Evolutionary conservation across 2,329 filamentous ascomycete genomes (phyloP).

Genomic region (Sordariomycetes sp.): DNA sequence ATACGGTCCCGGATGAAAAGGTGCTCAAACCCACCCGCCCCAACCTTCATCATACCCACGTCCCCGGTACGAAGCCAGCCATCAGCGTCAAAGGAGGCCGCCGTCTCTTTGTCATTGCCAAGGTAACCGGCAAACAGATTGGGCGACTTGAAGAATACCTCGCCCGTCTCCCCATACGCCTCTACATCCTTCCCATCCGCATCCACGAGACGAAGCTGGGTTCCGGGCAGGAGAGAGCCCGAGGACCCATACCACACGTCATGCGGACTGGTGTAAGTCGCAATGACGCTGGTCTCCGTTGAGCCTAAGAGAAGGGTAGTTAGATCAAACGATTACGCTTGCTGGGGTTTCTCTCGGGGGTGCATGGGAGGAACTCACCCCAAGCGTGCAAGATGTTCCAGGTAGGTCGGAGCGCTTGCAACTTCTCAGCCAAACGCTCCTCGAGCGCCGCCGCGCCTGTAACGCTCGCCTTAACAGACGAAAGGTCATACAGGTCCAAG

Average conservation of each 20-base stretch:
- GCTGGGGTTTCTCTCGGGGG: neutral
- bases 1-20: conserved; percentile 63
- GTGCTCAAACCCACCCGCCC: conserved; percentile 55
- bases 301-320: conserved; percentile 37
- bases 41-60: conserved; percentile 54
- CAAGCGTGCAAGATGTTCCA: neutral
- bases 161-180: conserved; percentile 49
- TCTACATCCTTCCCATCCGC: conserved; percentile 58
- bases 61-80: conserved; percentile 68
- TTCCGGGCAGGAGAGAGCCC: conserved; percentile 53
- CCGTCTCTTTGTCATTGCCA: conserved; percentile 64
- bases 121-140: conserved; percentile 65
- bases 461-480: conserved; percentile 50
- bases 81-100: conserved; percentile 52
- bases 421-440: conserved; percentile 53
- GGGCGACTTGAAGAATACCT: conserved; percentile 60
- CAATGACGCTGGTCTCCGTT: conserved; percentile 65
- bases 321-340: neutral
- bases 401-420: conserved; percentile 35
- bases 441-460: conserved; percentile 70
- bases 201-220: conserved; percentile 54
- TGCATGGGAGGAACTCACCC: neutral
- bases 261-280: conserved; percentile 41
- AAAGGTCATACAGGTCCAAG: conserved; percentile 56
- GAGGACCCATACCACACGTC: conserved; percentile 62